Evolutionary conservation across 1,284 basidiomycete genomes (phyloP), one percentile per base, ranked within the genome.

Genomic region (Heliocybe sulcata): DNA sequence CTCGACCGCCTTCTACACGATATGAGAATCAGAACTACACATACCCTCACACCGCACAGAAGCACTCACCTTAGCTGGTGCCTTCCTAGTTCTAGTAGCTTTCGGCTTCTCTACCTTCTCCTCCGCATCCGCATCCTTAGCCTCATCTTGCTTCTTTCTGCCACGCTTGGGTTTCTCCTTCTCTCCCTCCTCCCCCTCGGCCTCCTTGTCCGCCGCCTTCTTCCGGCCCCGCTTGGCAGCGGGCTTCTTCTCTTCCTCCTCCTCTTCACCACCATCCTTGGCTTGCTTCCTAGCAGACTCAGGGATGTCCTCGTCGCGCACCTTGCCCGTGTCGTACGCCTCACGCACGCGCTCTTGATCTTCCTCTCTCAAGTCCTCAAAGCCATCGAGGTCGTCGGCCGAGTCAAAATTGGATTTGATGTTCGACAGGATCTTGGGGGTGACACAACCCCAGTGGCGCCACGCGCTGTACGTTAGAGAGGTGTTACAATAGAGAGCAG

Each of bases 391-490:
- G 0, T 88, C 90, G 11, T 79, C 74, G 0, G 81, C 74, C 10
- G 79, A 75, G 8, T 77, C 72, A 62, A 87, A 78, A 4, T 72
- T 71, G 27, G 80, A 75, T 70, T 91, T 87, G 69, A 92, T 77
- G 65, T 92, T 91, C n/a, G 69, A 67, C 35, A 94, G 64, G 54
- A 93, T 81, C 60, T 77, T 82, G 22, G 76, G 56, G 0, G 91
- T 92, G 4, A 81, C 77, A 61, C 93, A 95, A 55, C 88, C 87
- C 86, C 87, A 92, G 65, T 94, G 91, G 60, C 88, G 81, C 85
- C 86, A 92, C 4, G 26, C 26, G 23, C 52, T 53, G 20, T 49
- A 26, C 19, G 23, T 10, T 12, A 14, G 50, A 29, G 3, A 16
- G n/a, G 23, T 12, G 29, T 31, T 42, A 8, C 38, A n/a, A 16